Percentiles rank a stretch among this genome's conserved stretches.
These are phyloP conservation scores for Artomyces pyxidatus DNA, from an alignment of 768 basidiomycete genomes.

Conservation along the genomic window DNA sequence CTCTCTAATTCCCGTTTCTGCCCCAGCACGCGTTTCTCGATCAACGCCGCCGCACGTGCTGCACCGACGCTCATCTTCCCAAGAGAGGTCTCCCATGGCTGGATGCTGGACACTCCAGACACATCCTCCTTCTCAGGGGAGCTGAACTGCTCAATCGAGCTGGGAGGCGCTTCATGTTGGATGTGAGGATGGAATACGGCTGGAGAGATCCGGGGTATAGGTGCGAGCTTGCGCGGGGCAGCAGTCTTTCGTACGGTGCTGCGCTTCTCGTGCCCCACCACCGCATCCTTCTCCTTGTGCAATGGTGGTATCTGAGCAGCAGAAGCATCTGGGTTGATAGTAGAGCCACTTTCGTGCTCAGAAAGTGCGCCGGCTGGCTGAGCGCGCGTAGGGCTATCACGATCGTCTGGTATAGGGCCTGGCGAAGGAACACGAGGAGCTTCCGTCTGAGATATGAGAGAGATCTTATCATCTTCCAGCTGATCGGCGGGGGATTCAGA, in stretches of 20 bases:
- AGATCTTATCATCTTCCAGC: not conserved
- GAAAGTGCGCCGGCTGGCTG: no score
- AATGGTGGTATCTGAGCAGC: no score
- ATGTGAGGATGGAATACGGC: slow-evolving; percentile 1
- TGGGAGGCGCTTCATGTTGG: not conserved
- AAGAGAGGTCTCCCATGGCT: not conserved
- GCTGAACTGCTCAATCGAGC: slow-evolving; percentile 2
- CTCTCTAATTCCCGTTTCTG: not conserved
- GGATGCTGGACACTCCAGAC: not conserved
- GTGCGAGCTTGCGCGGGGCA: not conserved
- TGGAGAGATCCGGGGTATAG: slow-evolving; percentile 3
- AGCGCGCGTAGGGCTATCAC: no score
- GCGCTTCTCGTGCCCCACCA: no score
- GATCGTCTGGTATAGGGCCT: not conserved
- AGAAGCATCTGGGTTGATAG: no score
- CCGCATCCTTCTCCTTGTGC: not conserved
- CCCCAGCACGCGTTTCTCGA: not conserved
- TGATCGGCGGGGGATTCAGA: not conserved
- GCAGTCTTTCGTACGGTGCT: not conserved
- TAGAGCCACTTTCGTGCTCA: no score
- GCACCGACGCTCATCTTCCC: not conserved
- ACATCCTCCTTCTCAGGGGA: not conserved
- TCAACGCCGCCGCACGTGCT: not conserved
- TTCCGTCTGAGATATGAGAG: not conserved
- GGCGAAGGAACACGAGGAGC: not conserved